Base-by-base conservation (phyloP, 75 land plant species). In the Chamaecyparis obtusa region DNA sequence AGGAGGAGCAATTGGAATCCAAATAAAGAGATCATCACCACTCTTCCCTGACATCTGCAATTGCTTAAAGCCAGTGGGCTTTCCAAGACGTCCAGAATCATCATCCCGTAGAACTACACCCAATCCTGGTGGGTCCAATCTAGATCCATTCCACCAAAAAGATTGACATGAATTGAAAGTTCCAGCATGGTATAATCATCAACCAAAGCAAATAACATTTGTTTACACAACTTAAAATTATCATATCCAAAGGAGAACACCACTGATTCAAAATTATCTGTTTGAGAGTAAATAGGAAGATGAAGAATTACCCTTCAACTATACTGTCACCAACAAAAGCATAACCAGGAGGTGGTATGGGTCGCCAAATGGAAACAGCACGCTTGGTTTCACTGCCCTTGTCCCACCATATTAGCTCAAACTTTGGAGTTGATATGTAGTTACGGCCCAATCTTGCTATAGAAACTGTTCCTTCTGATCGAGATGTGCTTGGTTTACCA, bases 331-430 rank as follows among this genome's bases (percentile, higher is more conserved):
- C 99, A 85, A 98, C 88, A 72, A 92, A 86, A 36, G 92, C 90
- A 94, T 94, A 98, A 49, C 97, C 99, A 88, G 93, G 90, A 84
- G 95, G 94, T 81, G 92, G 86, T 57, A 97, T 43, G 67, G 99
- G 99, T 83, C 99, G 81, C 99, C 99, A 98, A 79, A 98, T 95
- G 32, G 99, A 97, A 72, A 97, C 91, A 83, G 96, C 87, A 44
- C 91, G 88, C 46, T 96, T 92, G 24, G 89, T 21, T 43, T 98
- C 99, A 88, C 90, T 88, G 46, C 97, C 99, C 87, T 92, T 96
- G 86, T 98, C 99, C 99, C 99, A 97, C 99, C 99, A 98, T 48
- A 98, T 93, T 77, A 95, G 90, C 79, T 98, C 99, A 88, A 98
- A 95, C 85, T 98, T 90, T 48, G 99, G 94, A 36, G 99, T 98